These are phyloP conservation scores for Suhomyces tanzawaensis DNA, from an alignment of 805 yeast species.

Conservation along the genomic window DNA sequence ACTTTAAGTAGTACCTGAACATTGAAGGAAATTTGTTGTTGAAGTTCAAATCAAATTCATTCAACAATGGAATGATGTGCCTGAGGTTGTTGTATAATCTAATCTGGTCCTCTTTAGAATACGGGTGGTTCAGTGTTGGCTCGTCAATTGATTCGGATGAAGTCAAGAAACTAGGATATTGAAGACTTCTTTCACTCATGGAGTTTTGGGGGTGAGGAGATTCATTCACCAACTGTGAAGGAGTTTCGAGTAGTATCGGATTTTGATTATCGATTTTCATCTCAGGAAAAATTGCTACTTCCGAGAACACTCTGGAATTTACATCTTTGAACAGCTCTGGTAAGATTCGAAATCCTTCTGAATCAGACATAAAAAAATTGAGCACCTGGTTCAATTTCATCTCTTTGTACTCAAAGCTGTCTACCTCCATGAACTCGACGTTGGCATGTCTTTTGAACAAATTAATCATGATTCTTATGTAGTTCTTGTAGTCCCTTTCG, in stretches of 20 bases:
- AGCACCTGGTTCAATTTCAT: constrained; percentile 15
- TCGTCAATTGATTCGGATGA: neutral
- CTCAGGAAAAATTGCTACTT: constrained; percentile 19
- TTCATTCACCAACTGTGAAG: no score
- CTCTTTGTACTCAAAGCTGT: constrained; percentile 16
- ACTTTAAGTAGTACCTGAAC: constrained; percentile 22
- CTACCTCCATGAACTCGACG: constrained; percentile 20
- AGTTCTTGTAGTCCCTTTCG: constrained; percentile 13
- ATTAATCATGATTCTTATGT: constrained; percentile 20
- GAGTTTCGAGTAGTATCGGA: no score
- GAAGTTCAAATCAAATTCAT: constrained; percentile 26
- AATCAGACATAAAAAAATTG: constrained; percentile 17
- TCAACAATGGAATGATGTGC: constrained; percentile 24
- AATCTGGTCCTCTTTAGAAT: constrained; percentile 14
- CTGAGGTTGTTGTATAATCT: constrained; percentile 14
- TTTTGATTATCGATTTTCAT: constrained; percentile 3
- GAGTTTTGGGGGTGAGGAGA: no score
- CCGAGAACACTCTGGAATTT: constrained; percentile 14
- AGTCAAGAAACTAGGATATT: neutral
- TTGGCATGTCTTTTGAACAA: constrained; percentile 19
- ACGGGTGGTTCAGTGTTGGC: constrained; percentile 8
- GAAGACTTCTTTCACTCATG: no score
- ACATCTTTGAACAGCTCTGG: constrained; percentile 14
- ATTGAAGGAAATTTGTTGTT: constrained; percentile 20
- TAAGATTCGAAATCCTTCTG: constrained; percentile 10